These are phyloP conservation scores for Mycena latifolia DNA, from an alignment of 768 basidiomycete species.

Conservation along the genomic window DNA sequence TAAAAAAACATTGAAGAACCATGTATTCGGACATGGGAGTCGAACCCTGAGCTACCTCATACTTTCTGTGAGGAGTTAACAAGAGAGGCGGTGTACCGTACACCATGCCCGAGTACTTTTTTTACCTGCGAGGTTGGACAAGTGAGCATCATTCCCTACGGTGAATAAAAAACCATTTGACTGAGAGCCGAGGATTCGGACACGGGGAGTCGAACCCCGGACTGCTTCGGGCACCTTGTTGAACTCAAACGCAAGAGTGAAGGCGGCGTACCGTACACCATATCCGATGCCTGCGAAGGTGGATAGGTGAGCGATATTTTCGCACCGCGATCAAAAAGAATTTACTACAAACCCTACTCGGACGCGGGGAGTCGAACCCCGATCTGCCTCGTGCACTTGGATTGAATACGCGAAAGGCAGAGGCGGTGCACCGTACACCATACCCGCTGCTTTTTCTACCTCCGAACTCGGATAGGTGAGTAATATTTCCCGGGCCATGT, in stretches of 20 bases:
- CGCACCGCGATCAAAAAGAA: neutral
- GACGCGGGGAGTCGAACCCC: conserved; percentile 15
- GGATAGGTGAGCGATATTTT: no score
- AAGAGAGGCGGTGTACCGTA: neutral
- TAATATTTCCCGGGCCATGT: no score
- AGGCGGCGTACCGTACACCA: neutral
- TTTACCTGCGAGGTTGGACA: neutral
- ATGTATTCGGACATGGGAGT: no score
- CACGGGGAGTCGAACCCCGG: no score
- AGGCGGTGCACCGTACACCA: conserved; percentile 6
- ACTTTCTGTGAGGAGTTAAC: no score
- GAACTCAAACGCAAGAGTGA: conserved; percentile 17
- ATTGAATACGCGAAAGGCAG: neutral
- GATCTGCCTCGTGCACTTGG: neutral
- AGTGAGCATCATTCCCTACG: neutral
- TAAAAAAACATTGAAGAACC: no score
- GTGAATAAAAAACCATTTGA: neutral
- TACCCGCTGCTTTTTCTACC: neutral
- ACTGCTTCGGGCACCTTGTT: no score
- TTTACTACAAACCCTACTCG: neutral
- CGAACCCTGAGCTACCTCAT: no score
- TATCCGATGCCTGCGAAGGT: no score
- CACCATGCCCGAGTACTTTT: neutral
- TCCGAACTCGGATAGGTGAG: no score
- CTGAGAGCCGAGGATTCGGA: neutral